Evolutionary conservation across 139 green algal species (phyloP).

Genomic region (Coccomyxa sp.): DNA sequence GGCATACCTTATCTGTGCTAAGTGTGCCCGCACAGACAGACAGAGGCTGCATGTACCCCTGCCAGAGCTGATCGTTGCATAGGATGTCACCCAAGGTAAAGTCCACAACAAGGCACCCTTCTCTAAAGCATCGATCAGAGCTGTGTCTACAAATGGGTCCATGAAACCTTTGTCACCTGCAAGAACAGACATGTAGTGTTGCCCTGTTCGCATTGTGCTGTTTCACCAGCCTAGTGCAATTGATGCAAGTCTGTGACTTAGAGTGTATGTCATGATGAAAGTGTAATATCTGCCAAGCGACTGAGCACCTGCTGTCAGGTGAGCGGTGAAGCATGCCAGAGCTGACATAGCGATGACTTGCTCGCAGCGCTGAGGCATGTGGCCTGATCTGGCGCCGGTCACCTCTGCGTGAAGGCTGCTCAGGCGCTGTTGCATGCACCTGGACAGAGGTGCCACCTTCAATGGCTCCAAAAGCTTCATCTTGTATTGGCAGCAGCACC

Average conservation of each 20-base stretch:
- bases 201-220: not conserved
- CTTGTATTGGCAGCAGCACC: not conserved
- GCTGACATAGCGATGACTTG: conserved; percentile 24
- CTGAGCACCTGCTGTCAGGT: conserved; percentile 31
- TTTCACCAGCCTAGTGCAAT: not conserved
- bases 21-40: not conserved
- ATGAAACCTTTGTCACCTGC: not conserved
- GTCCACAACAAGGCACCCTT: conserved; percentile 20
- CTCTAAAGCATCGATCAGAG: conserved; percentile 21
- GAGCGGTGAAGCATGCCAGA: conserved; percentile 48
- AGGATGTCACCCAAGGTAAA: conserved; percentile 42
- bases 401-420: conserved; percentile 4
- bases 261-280: not conserved
- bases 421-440: conserved; percentile 40
- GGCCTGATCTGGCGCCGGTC: not conserved
- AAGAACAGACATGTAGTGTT: not conserved
- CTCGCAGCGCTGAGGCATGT: conserved; percentile 20
- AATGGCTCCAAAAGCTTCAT: not conserved
- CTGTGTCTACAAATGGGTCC: conserved; percentile 30
- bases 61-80: too few relatives aligned
- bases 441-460: not conserved
- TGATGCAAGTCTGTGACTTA: not conserved
- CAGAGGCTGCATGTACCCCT: conserved; percentile 32
- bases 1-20: not conserved
- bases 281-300: not conserved